Conservation (phyloP, 352 stramenopile species). For the Phytopythium sindhum region DNA sequence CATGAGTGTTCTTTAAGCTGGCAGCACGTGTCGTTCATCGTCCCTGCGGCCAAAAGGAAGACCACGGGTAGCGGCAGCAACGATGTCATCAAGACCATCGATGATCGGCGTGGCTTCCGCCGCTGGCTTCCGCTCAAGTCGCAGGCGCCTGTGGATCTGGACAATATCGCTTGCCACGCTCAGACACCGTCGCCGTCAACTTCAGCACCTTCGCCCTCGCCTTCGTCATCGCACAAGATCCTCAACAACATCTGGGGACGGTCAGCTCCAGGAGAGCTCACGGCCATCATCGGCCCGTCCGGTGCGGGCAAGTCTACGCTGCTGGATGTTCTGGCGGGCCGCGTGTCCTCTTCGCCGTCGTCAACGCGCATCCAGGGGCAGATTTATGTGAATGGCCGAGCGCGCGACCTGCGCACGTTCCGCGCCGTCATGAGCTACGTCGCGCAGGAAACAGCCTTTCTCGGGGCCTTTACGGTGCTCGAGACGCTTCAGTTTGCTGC, state of each 20-base stretch:
- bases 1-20: conserved; percentile 62
- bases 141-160: not conserved
- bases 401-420: conserved; percentile 33
- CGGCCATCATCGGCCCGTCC: conserved; percentile 63
- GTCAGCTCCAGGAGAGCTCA: conserved; percentile 57
- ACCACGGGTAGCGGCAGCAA: not conserved
- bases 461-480: conserved; percentile 63
- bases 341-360: conserved; percentile 16
- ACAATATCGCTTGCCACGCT: conserved; percentile 5
- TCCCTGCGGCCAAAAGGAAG: conserved; percentile 30
- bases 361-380: conserved; percentile 38
- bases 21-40: conserved; percentile 60
- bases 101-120: not conserved
- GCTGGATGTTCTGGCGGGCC: conserved; percentile 60
- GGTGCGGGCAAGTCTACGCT: conserved; percentile 63
- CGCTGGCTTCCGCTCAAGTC: conserved; percentile 5
- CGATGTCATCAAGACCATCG: not conserved
- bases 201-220: not conserved
- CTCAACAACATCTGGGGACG: conserved; percentile 55
- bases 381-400: conserved; percentile 47
- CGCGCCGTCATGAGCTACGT: conserved; percentile 63
- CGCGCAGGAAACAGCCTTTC: conserved; percentile 50
- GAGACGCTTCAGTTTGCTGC: conserved; percentile 67
- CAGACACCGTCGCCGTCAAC: not conserved
- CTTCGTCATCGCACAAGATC: conserved; percentile 26